Conservation (phyloP, 2,329 filamentous ascomycete genomes). For the Beauveria asiatica region DNA sequence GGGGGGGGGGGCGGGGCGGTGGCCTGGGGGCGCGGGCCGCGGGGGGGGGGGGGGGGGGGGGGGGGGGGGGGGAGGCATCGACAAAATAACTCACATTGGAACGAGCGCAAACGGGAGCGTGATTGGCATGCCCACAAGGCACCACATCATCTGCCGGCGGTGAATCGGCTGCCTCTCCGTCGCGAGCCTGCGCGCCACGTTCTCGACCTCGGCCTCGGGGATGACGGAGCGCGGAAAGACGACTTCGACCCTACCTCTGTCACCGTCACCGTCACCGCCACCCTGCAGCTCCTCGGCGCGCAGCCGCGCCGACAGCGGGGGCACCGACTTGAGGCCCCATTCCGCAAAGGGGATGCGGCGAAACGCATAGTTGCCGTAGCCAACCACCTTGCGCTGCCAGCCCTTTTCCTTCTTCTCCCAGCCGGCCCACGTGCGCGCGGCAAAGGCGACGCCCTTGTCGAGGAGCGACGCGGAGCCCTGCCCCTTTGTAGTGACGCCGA, state of each 20-base stretch:
- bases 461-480: slow-evolving; percentile 41
- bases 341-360: slow-evolving; percentile 90
- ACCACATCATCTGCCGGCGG: slow-evolving; percentile 68
- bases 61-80: too few relatives aligned
- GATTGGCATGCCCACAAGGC: slow-evolving; percentile 73
- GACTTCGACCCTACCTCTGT: slow-evolving; percentile 55
- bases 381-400: slow-evolving; percentile 83
- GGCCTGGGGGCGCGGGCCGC: too few relatives aligned
- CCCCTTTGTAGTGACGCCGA: slow-evolving; percentile 46
- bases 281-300: slow-evolving; percentile 55
- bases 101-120: slow-evolving; percentile 74
- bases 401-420: slow-evolving; percentile 81
- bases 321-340: slow-evolving; percentile 95
- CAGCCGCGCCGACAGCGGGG: slow-evolving; percentile 62
- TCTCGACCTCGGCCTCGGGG: slow-evolving; percentile 50
- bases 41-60: too few relatives aligned
- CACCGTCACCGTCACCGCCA: slow-evolving; percentile 19
- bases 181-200: slow-evolving; percentile 61
- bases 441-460: slow-evolving; percentile 64
- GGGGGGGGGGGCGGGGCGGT: too few relatives aligned
- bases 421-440: slow-evolving; percentile 67
- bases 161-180: slow-evolving; percentile 77
- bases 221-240: slow-evolving; percentile 69
- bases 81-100: slow-evolving; percentile 70
- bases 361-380: slow-evolving; percentile 78